Conservation (phyloP, 2,329 filamentous ascomycete species). For the Penicillium sclerotiorum region DNA sequence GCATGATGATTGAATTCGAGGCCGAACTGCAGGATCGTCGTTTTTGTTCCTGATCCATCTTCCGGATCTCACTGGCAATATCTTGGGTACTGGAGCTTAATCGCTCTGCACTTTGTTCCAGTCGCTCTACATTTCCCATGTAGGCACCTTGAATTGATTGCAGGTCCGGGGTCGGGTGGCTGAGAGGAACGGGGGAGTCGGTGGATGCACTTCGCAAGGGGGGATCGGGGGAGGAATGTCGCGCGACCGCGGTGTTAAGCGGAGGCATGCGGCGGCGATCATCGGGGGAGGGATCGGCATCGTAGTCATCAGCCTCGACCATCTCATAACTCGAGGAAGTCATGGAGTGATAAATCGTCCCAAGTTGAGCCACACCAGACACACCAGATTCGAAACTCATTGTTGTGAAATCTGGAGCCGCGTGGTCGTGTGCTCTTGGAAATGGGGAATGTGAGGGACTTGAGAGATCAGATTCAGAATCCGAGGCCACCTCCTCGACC, state of each 20-base stretch:
- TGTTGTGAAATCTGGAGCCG: too few relatives aligned
- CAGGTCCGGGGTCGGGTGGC: constrained; percentile 53
- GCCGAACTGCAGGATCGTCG: constrained; percentile 45
- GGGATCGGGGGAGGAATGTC: constrained; percentile 33
- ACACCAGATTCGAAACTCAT: too few relatives aligned
- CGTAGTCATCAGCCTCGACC: constrained; percentile 52
- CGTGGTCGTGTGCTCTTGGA: too few relatives aligned
- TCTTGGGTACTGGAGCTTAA: constrained; percentile 50
- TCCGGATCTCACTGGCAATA: constrained; percentile 49
- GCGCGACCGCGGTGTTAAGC: constrained; percentile 29
- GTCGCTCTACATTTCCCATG: constrained; percentile 51
- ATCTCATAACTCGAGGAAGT: constrained; percentile 47
- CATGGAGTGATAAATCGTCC: constrained; percentile 43
- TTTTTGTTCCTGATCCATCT: constrained; percentile 49
- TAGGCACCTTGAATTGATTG: constrained; percentile 55
- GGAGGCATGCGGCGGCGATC: constrained; percentile 32
- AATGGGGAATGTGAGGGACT: constrained; percentile 34
- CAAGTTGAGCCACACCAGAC: constrained; percentile 27
- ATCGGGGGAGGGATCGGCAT: constrained; percentile 33
- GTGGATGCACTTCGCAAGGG: constrained; percentile 43
- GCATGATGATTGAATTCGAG: constrained; percentile 46
- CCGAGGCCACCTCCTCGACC: constrained; percentile 42
- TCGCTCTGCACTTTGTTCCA: constrained; percentile 53
- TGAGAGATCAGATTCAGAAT: constrained; percentile 39
- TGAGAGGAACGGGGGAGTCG: constrained; percentile 46